Conservation (phyloP, 768 basidiomycete genomes). For the Rhizopogon vinicolor region DNA sequence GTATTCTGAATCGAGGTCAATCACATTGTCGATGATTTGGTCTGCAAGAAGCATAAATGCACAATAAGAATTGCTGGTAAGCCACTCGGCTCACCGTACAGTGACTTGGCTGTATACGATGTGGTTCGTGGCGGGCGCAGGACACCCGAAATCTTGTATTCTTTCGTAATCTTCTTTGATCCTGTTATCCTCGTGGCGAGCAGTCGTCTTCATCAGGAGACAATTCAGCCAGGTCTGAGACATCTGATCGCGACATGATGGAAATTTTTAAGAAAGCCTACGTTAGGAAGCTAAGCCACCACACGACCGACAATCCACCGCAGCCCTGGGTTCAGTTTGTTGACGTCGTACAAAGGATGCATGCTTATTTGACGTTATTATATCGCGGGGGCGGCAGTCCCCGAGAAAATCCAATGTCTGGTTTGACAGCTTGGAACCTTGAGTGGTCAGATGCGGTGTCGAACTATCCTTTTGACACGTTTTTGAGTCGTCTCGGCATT, state of each 20-base stretch:
- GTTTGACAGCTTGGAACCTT: no score
- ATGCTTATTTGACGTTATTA: neutral
- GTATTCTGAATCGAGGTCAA: conserved; percentile 62
- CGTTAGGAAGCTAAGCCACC: neutral
- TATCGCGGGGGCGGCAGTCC: no score
- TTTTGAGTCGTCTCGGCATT: no score
- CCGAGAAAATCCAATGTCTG: no score
- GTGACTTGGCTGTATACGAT: conserved; percentile 36
- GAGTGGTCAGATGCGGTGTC: no score
- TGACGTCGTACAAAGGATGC: neutral
- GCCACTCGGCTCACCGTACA: conserved; percentile 34
- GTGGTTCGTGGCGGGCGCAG: conserved; percentile 35
- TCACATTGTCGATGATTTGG: conserved; percentile 38
- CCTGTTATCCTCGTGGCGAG: conserved; percentile 19
- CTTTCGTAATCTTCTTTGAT: conserved; percentile 20
- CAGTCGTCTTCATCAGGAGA: conserved; percentile 35
- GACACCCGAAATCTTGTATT: conserved; percentile 25
- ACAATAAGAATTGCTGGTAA: neutral
- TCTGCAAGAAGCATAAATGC: conserved; percentile 28
- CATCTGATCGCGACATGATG: conserved; percentile 33
- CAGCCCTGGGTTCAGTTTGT: neutral
- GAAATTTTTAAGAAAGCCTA: neutral
- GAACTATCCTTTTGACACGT: no score
- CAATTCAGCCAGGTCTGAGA: conserved; percentile 45
- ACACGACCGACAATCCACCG: neutral